Percentiles rank a stretch among this genome's conserved stretches.
phyloP scores from a whole-genome alignment of 306 rosid species.

The Cucurbita maxima region DNA sequence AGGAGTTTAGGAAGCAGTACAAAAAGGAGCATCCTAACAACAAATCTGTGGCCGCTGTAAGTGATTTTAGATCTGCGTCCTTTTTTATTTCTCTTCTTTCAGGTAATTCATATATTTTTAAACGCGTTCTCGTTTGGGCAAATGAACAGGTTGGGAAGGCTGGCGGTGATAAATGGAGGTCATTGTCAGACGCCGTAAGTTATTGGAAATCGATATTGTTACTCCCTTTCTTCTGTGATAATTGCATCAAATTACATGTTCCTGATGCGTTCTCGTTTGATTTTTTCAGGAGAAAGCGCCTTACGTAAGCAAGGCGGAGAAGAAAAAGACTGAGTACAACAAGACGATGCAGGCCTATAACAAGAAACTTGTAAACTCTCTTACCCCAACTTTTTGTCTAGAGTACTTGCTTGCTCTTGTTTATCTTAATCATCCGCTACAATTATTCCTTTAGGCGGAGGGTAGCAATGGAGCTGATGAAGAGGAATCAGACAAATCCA shows the following conservation, averaged over 20 bases:
- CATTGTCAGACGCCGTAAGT: conserved; percentile 74
- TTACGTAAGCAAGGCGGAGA: conserved; percentile 47
- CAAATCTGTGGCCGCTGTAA: conserved; percentile 66
- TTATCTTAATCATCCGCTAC: background rate
- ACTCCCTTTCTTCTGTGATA: background rate
- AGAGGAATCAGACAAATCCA: conserved; percentile 80
- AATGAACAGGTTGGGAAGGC: conserved; percentile 67
- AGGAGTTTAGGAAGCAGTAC: conserved; percentile 58
- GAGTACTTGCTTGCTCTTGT: background rate
- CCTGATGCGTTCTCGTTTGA: background rate
- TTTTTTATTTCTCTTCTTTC: background rate
- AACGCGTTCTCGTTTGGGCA: too few relatives aligned
- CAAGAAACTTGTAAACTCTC: conserved; percentile 27
- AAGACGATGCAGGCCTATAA: conserved; percentile 42
- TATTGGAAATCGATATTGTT: background rate
- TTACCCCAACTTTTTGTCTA: background rate
- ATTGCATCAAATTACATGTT: background rate
- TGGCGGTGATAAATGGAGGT: conserved; percentile 70
- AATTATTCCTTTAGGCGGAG: conserved; percentile 28
- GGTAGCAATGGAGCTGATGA: conserved; percentile 48
- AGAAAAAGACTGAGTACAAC: conserved; percentile 56
- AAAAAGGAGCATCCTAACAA: conserved; percentile 68
- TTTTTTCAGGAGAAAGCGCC: conserved; percentile 64
- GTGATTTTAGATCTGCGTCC: conserved; percentile 5
- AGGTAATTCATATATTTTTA: background rate